These are phyloP conservation scores for Trichosporon inkin DNA, from an alignment of 1,284 basidiomycete species.

Conservation along the genomic window DNA sequence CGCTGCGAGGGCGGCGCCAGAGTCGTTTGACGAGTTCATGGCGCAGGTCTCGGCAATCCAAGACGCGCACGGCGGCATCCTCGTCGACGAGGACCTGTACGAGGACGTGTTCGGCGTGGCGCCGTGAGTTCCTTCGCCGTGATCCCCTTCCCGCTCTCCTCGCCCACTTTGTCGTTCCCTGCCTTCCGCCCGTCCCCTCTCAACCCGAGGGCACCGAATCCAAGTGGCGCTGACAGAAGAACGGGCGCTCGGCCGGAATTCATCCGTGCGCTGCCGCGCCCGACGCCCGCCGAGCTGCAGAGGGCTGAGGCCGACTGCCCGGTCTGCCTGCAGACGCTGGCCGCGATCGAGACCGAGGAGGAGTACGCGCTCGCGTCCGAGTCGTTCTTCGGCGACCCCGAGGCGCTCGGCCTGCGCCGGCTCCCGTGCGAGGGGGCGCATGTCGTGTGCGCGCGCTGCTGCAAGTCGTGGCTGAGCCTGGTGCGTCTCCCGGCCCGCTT, in stretches of 20 bases:
- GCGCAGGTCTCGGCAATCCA: constrained; percentile 11
- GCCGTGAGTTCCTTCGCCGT: constrained; percentile 17
- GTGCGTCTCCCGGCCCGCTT: constrained; percentile 11
- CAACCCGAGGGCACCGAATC: no score
- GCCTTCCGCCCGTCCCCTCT: neutral
- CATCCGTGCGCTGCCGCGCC: constrained; percentile 20
- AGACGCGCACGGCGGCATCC: constrained; percentile 13
- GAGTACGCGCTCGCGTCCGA: constrained; percentile 29
- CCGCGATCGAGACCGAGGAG: constrained; percentile 24
- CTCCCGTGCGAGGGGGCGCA: constrained; percentile 21
- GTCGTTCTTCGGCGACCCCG: constrained; percentile 17
- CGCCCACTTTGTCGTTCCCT: no score
- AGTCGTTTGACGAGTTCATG: constrained; percentile 20
- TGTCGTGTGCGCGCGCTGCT: constrained; percentile 25
- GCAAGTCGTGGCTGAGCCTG: constrained; percentile 17
- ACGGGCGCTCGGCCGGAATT: constrained; percentile 18
- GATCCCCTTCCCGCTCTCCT: neutral
- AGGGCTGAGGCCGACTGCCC: constrained; percentile 16
- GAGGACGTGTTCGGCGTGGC: constrained; percentile 25
- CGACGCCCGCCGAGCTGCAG: neutral
- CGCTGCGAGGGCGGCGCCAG: constrained; percentile 13
- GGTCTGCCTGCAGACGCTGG: constrained; percentile 24
- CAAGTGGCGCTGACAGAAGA: constrained; percentile 1
- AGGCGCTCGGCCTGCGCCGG: constrained; percentile 20
- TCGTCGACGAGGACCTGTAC: constrained; percentile 24